Evolutionary conservation across 2,329 filamentous ascomycete genomes (phyloP).

Genomic region (Claviceps fusiformis): DNA sequence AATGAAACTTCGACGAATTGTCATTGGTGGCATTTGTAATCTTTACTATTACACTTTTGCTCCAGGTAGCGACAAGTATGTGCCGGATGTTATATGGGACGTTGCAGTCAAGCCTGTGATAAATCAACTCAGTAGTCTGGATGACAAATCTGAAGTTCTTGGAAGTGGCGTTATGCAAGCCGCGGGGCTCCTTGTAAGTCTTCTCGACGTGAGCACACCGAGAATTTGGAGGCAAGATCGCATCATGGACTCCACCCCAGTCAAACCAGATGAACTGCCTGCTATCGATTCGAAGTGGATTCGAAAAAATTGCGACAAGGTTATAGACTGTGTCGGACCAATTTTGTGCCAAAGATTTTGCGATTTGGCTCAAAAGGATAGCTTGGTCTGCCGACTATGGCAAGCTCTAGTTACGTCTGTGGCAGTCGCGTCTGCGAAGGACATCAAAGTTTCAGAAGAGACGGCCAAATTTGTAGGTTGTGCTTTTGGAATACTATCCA

Average conservation of each 20-base stretch:
- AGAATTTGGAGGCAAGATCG: constrained; percentile 63
- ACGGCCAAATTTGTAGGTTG: constrained; percentile 66
- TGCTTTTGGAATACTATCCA: constrained; percentile 54
- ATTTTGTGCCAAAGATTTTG: constrained; percentile 48
- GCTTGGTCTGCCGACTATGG: constrained; percentile 42
- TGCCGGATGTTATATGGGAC: constrained; percentile 69
- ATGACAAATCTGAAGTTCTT: constrained; percentile 22
- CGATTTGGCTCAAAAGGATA: constrained; percentile 47
- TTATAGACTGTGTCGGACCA: constrained; percentile 50
- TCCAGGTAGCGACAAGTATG: constrained; percentile 49
- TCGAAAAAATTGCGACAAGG: constrained; percentile 50
- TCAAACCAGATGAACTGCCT: constrained; percentile 64
- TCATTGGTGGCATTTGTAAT: constrained; percentile 61
- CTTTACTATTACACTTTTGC: constrained; percentile 73
- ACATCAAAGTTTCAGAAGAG: constrained; percentile 78
- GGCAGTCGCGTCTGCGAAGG: constrained; percentile 60
- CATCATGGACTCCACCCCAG: constrained; percentile 44
- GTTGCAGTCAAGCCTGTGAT: constrained; percentile 55
- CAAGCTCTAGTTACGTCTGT: constrained; percentile 46
- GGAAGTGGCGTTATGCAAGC: constrained; percentile 44
- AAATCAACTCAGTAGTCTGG: constrained; percentile 33
- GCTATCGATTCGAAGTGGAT: constrained; percentile 79
- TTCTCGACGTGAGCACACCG: constrained; percentile 47
- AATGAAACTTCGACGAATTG: constrained; percentile 34
- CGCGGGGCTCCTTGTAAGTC: constrained; percentile 54